Evolutionary conservation across 2,329 filamentous ascomycete genomes (phyloP), one percentile per base, ranked within the genome.

Genomic region (Helicocarpus griseus): DNA sequence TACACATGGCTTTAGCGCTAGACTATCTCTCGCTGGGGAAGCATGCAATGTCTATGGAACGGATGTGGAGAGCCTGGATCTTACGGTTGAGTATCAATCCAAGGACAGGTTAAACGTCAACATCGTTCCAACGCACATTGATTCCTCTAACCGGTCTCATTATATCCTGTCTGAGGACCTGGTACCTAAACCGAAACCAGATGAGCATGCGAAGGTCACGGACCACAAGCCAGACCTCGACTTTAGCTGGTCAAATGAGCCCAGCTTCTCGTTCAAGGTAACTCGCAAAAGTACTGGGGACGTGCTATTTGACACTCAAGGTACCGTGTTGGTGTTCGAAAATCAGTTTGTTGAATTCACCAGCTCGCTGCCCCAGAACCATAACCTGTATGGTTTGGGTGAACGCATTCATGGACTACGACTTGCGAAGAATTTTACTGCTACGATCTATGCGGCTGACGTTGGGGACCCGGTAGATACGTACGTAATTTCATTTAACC

Each of bases 281-380:
- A 78, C 69, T 55, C 83, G 70, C 53, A 75, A 66, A 66, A 85
- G 68, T 48, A 82, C 63, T 65, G 81, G 79, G 0, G 85, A 89
- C 61, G 74, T 81, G 0, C 68, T 90, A 0, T 89, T 89, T 63
- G 77, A 79, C 9, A 89, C 85, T 0, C 68, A 73, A 17, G 82
- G 81, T 4, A 79, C 73, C 2, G 76, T 79, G 9, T 67, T 90
- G 13, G 79, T 90, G 0, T 90, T 81, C 60, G 85, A 89, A 61
- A 78, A 89, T 57, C 86, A 90, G 60, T 90, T 88, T 65, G 78
- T 89, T 39, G 86, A 89, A 59, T 84, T 90, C 57, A 76, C 76
- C 4, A 83, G 82, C 17, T 63, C 74, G 24, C 65, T 89, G 13
- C 85, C 85, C 0, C 75, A 84, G 53, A 77, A 85, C 47, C 89